Evolutionary conservation across 257 asterid species (phyloP).

Genomic region (Handroanthus guayacan): DNA sequence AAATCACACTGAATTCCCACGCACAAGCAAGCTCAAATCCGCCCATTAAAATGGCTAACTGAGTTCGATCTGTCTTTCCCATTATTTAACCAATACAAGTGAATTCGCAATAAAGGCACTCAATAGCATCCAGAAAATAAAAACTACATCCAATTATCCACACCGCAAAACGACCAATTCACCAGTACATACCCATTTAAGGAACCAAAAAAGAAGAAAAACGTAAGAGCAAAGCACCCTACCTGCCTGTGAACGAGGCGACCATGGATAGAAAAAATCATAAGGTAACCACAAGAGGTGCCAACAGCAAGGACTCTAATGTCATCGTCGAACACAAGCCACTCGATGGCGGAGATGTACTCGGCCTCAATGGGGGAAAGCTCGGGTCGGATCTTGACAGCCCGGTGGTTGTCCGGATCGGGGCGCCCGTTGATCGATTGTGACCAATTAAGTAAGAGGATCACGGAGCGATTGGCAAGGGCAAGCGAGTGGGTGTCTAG

Average conservation of each 20-base stretch:
- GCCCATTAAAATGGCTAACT: background rate
- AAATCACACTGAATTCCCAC: slow-evolving; percentile 1
- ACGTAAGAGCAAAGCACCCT: background rate
- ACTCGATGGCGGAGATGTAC: slow-evolving; percentile 79
- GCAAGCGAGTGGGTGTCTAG: slow-evolving; percentile 82
- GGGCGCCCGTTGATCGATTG: slow-evolving; percentile 41
- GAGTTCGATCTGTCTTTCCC: background rate
- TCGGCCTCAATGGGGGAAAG: slow-evolving; percentile 86
- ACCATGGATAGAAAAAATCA: slow-evolving; percentile 76
- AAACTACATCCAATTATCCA: slow-evolving; percentile 3
- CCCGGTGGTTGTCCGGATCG: slow-evolving; percentile 49
- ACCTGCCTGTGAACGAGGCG: slow-evolving; percentile 93
- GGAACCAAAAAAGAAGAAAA: background rate
- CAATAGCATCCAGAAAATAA: slow-evolving; percentile 4
- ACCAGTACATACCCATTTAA: background rate
- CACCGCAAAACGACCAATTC: slow-evolving; percentile 3
- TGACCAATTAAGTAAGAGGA: slow-evolving; percentile 73
- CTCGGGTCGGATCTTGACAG: slow-evolving; percentile 72
- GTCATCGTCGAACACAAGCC: slow-evolving; percentile 80
- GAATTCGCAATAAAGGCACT: background rate
- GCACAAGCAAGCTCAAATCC: slow-evolving; percentile 22
- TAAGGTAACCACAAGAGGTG: slow-evolving; percentile 81
- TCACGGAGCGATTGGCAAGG: slow-evolving; percentile 69
- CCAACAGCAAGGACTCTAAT: slow-evolving; percentile 78
- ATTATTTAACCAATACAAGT: background rate